Conservation (phyloP, 2,329 filamentous ascomycete genomes). For the Keithomyces neogunnii region DNA sequence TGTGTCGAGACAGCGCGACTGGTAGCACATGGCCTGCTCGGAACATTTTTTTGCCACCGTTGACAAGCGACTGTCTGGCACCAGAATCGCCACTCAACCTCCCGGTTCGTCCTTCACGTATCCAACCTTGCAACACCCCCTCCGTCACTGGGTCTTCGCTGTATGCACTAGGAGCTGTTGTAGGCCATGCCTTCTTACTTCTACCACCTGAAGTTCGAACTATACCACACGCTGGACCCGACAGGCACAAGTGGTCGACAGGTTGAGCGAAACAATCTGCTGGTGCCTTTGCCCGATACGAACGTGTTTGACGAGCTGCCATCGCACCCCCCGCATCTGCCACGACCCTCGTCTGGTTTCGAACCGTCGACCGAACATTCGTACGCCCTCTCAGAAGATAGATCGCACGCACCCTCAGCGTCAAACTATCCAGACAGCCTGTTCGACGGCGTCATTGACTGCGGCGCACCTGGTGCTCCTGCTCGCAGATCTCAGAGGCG, state of each 20-base stretch:
- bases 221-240: constrained; percentile 43
- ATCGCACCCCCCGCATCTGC: constrained; percentile 26
- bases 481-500: constrained; percentile 23
- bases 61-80: neutral
- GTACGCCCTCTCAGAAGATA: neutral
- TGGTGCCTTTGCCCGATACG: constrained; percentile 39
- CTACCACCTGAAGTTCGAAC: constrained; percentile 59
- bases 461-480: constrained; percentile 32
- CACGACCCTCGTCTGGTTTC: constrained; percentile 18
- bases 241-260: constrained; percentile 8
- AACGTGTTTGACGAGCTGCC: constrained; percentile 50
- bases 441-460: constrained; percentile 37
- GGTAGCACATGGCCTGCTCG: neutral
- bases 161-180: neutral
- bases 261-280: constrained; percentile 24
- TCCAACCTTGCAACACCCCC: neutral
- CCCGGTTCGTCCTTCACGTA: neutral
- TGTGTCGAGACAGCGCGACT: neutral
- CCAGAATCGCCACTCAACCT: neutral
- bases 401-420: neutral
- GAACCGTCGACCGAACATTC: neutral
- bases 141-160: neutral
- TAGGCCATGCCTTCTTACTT: constrained; percentile 49
- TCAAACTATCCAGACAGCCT: neutral
- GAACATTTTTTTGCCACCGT: neutral